Evolutionary conservation across 306 rosid genomes (phyloP).

Genomic region (Geum urbanum): DNA sequence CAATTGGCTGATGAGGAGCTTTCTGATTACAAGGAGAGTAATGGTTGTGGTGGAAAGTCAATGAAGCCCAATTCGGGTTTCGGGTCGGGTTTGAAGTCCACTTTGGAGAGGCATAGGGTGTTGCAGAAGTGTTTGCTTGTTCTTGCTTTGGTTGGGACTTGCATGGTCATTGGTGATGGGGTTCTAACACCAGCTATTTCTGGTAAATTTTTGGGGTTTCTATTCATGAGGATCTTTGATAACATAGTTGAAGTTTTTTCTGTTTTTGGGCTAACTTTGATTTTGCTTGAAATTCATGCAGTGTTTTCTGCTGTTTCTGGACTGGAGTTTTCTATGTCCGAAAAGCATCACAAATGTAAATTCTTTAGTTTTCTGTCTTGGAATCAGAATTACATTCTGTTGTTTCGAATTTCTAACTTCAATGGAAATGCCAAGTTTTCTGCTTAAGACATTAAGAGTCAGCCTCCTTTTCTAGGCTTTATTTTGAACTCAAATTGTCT

Average conservation of each 20-base stretch:
- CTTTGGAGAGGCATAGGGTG: slow-evolving; percentile 65
- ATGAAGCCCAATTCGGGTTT: slow-evolving; percentile 29
- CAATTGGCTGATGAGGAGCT: slow-evolving; percentile 75
- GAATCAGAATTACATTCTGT: too few relatives aligned
- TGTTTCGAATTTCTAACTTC: too few relatives aligned
- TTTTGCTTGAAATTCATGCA: slow-evolving; percentile 42
- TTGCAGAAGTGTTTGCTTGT: slow-evolving; percentile 74
- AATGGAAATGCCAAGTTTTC: too few relatives aligned
- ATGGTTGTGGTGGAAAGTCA: slow-evolving; percentile 22
- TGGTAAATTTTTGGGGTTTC: slow-evolving; percentile 38
- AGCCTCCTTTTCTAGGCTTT: neutral
- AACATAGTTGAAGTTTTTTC: slow-evolving; percentile 6
- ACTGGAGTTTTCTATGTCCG: slow-evolving; percentile 74
- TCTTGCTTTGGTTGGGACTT: slow-evolving; percentile 85
- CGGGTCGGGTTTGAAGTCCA: slow-evolving; percentile 44
- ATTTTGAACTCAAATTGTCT: neutral
- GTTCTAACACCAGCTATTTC: slow-evolving; percentile 90
- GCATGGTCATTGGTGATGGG: slow-evolving; percentile 98
- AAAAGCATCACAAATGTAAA: slow-evolving; percentile 75
- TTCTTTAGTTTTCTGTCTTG: slow-evolving; percentile 7
- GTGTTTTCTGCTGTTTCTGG: slow-evolving; percentile 98
- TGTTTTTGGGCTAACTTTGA: slow-evolving; percentile 19
- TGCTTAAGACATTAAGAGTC: too few relatives aligned
- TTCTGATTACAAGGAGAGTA: slow-evolving; percentile 54
- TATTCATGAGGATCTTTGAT: neutral